Evolutionary conservation across 1,284 basidiomycete genomes (phyloP).

Genomic region (Tilletia walkeri): DNA sequence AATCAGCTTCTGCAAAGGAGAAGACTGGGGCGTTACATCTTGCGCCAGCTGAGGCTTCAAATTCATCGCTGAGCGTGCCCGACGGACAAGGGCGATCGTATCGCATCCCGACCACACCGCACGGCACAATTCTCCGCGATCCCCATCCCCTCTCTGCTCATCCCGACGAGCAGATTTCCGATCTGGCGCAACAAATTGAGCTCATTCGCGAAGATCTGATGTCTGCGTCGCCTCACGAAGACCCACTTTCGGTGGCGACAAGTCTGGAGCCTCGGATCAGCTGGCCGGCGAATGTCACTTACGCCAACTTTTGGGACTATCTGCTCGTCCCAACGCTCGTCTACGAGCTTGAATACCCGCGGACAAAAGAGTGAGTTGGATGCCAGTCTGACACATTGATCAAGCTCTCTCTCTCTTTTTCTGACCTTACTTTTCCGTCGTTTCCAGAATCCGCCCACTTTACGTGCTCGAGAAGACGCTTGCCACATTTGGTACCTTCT

Average conservation of each 20-base stretch:
- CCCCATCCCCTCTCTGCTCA: slow-evolving; percentile 71
- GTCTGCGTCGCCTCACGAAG: slow-evolving; percentile 58
- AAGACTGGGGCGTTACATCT: not conserved
- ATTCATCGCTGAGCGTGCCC: not conserved
- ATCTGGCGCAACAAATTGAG: slow-evolving; percentile 72
- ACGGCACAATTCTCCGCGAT: slow-evolving; percentile 38
- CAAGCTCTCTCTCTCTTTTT: not conserved
- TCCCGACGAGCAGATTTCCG: slow-evolving; percentile 67
- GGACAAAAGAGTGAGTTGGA: slow-evolving; percentile 68
- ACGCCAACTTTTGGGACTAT: slow-evolving; percentile 81
- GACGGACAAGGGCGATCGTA: slow-evolving; percentile 6
- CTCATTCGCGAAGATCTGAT: slow-evolving; percentile 76
- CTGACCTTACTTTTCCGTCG: slow-evolving; percentile 10
- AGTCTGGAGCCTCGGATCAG: slow-evolving; percentile 51
- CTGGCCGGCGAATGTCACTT: slow-evolving; percentile 84
- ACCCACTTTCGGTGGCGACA: not conserved
- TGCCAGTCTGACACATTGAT: not conserved
- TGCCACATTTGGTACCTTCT: slow-evolving; percentile 93
- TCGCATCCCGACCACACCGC: slow-evolving; percentile 20
- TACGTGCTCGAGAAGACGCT: slow-evolving; percentile 93
- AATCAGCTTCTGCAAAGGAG: not conserved
- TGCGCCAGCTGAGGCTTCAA: not conserved
- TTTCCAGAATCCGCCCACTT: slow-evolving; percentile 73
- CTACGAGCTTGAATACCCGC: slow-evolving; percentile 92
- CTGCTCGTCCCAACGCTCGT: slow-evolving; percentile 87